A percentile compares a stretch with the other conserved stretches of the same genome.
These are phyloP conservation scores for Cyclotella choctawhatcheeana DNA, from an alignment of 108 stramenopile genomes.

Conservation along the genomic window DNA sequence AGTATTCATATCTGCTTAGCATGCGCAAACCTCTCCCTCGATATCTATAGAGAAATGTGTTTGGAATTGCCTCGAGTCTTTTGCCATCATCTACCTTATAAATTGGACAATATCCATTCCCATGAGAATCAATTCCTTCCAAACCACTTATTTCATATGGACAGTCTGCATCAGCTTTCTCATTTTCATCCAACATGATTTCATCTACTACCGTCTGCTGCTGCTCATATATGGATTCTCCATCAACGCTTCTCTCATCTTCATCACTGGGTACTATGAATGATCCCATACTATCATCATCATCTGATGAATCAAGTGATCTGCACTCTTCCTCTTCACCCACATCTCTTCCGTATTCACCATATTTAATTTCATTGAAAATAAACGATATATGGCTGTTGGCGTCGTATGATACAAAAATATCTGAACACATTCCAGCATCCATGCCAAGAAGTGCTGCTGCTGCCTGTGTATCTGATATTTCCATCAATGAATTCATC, in stretches of 20 bases:
- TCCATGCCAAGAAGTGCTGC: constrained; percentile 1
- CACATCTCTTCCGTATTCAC: not conserved
- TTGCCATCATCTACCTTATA: not conserved
- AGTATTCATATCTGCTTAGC: not conserved
- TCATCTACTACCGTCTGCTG: not conserved
- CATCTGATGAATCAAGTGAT: not conserved
- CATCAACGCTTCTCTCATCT: too few species aligned
- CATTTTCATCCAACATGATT: not conserved
- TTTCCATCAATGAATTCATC: constrained; percentile 3
- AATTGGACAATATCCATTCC: not conserved
- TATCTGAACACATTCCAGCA: constrained; percentile 1
- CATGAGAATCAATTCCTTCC: not conserved
- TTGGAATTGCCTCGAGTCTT: not conserved
- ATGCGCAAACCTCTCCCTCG: not conserved
- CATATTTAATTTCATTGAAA: not conserved
- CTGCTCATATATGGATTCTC: too few species aligned
- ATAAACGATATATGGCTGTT: not conserved
- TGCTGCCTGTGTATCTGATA: constrained; percentile 5
- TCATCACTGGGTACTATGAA: not conserved
- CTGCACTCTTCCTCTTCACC: not conserved
- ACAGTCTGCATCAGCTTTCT: not conserved
- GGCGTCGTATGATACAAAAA: not conserved
- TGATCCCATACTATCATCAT: not conserved
- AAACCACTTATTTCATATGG: not conserved
- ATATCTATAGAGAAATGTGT: not conserved